These are phyloP conservation scores for Hippophae gyantsensis DNA, from an alignment of 306 rosid genomes.

Conservation along the genomic window DNA sequence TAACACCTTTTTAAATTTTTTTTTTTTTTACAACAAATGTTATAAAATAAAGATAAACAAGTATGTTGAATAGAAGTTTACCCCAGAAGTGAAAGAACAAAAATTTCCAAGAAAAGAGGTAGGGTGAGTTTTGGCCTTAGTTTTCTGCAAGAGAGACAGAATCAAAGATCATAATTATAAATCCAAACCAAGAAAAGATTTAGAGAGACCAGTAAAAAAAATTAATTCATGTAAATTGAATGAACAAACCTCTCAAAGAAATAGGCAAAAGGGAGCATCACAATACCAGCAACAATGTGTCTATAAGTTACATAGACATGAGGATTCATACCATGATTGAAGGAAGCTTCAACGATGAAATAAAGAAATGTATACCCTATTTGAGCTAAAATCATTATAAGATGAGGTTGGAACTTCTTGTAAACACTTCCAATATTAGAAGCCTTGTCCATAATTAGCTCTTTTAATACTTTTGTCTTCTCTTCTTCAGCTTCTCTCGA, in stretches of 20 bases:
- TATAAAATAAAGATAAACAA: too few relatives aligned
- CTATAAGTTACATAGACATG: constrained; percentile 67
- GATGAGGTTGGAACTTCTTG: constrained; percentile 57
- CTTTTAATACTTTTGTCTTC: background rate
- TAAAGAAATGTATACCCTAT: constrained; percentile 46
- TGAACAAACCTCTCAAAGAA: constrained; percentile 53
- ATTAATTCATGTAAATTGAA: too few relatives aligned
- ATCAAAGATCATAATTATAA: too few relatives aligned
- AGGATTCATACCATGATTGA: constrained; percentile 92
- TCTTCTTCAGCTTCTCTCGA: background rate
- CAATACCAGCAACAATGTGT: constrained; percentile 40
- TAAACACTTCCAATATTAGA: constrained; percentile 6
- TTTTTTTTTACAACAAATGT: too few relatives aligned
- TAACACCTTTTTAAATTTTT: too few relatives aligned
- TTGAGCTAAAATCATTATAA: constrained; percentile 47
- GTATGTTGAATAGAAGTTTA: too few relatives aligned
- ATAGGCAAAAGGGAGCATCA: constrained; percentile 68
- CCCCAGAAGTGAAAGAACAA: too few relatives aligned
- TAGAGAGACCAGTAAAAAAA: too few relatives aligned
- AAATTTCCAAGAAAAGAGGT: too few relatives aligned
- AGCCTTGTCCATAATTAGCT: constrained; percentile 16
- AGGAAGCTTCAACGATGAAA: constrained; percentile 65
- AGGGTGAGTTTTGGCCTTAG: too few relatives aligned
- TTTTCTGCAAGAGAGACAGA: too few relatives aligned
- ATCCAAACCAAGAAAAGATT: too few relatives aligned